Percentiles rank a stretch among this genome's conserved stretches.
Evolutionary conservation across 1,139 yeast species (phyloP).

Genomic region (Pichia sp.): DNA sequence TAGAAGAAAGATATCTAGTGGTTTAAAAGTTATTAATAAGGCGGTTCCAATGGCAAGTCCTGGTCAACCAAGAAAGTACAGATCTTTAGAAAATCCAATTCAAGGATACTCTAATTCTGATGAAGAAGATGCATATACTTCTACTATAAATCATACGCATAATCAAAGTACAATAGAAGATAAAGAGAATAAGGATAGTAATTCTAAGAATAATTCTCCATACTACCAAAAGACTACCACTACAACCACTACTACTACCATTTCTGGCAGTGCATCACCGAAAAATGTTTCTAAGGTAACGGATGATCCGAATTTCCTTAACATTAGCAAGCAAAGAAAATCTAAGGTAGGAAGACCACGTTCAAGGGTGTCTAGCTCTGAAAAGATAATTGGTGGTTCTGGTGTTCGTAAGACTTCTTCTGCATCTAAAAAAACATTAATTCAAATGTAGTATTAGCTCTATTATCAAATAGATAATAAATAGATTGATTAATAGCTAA

Average conservation of each 20-base stretch:
- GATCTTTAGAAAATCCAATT: slow-evolving; percentile 24
- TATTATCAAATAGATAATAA: no score
- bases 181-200: slow-evolving; percentile 13
- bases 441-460: slow-evolving; percentile 11
- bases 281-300: slow-evolving; percentile 3
- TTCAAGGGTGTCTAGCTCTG: slow-evolving; percentile 21
- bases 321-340: slow-evolving; percentile 28
- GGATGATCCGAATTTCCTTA: slow-evolving; percentile 17
- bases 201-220: slow-evolving; percentile 15
- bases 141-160: slow-evolving; percentile 20
- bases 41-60: slow-evolving; percentile 92
- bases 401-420: slow-evolving; percentile 33
- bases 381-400: slow-evolving; percentile 29
- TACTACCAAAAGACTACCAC: slow-evolving; percentile 29
- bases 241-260: slow-evolving; percentile 28
- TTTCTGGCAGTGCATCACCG: slow-evolving; percentile 25
- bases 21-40: slow-evolving; percentile 54
- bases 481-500: no score
- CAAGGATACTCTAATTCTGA: slow-evolving; percentile 29
- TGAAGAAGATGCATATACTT: slow-evolving; percentile 30
- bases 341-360: slow-evolving; percentile 17
- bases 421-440: slow-evolving; percentile 22
- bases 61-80: slow-evolving; percentile 85
- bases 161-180: slow-evolving; percentile 21
- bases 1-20: slow-evolving; percentile 62